Percentiles rank a stretch among this genome's conserved stretches.
phyloP scores from a whole-genome alignment of 352 stramenopile genomes.

The Pythium phragmitis region DNA sequence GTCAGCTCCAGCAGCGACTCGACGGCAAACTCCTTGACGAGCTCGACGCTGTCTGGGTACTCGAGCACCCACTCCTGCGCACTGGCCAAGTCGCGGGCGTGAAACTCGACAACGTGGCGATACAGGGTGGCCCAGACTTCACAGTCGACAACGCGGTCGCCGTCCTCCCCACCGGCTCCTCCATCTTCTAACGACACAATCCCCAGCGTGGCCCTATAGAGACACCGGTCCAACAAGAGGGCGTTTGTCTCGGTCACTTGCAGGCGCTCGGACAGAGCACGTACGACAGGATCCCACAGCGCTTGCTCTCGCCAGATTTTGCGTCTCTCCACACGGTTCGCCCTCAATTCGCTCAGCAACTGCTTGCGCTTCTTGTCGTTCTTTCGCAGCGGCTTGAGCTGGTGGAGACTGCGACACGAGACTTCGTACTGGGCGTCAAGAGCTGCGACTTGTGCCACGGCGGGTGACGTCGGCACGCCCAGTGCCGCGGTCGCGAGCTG shows the following conservation, averaged over 20 bases:
- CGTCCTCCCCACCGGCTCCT: constrained; percentile 24
- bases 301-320: constrained; percentile 23
- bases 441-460: constrained; percentile 7
- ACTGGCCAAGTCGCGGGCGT: constrained; percentile 37
- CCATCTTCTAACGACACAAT: constrained; percentile 33
- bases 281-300: constrained; percentile 37
- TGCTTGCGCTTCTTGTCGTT: constrained; percentile 36
- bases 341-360: constrained; percentile 17
- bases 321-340: constrained; percentile 26
- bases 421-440: constrained; percentile 17
- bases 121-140: constrained; percentile 35
- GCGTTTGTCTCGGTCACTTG: neutral
- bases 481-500: constrained; percentile 41
- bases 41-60: constrained; percentile 52
- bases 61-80: constrained; percentile 30
- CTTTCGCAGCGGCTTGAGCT: constrained; percentile 25
- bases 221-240: constrained; percentile 40
- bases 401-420: constrained; percentile 2
- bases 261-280: constrained; percentile 40
- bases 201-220: constrained; percentile 37
- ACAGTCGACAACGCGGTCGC: constrained; percentile 36
- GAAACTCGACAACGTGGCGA: constrained; percentile 32
- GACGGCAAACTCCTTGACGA: constrained; percentile 54
- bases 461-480: constrained; percentile 24
- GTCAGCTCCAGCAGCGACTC: constrained; percentile 57